phyloP scores from a whole-genome alignment of 1,139 yeast genomes.

The Yamadazyma siamensis region DNA sequence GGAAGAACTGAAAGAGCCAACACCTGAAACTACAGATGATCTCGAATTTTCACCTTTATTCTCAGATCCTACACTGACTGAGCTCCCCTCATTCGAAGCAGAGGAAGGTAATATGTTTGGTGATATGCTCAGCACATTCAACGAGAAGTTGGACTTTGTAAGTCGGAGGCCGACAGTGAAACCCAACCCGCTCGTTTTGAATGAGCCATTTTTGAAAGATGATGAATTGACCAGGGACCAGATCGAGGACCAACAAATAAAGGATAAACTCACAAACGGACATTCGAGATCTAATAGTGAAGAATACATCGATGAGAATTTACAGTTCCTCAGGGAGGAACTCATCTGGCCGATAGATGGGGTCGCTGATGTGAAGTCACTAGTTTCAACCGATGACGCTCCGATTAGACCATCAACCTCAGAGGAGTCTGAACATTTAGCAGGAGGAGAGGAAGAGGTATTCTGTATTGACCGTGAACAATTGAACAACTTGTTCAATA shows the following conservation, averaged over 20 bases:
- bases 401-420: slow-evolving; percentile 1
- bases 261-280: slow-evolving; percentile 19
- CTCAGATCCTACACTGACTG: slow-evolving; percentile 16
- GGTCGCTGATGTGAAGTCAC: slow-evolving; percentile 11
- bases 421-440: slow-evolving; percentile 6
- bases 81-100: slow-evolving; percentile 31
- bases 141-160: slow-evolving; percentile 21
- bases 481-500: slow-evolving; percentile 25
- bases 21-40: slow-evolving; percentile 2
- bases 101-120: slow-evolving; percentile 29
- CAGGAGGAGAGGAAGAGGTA: slow-evolving; percentile 14
- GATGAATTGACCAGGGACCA: slow-evolving; percentile 44
- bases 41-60: too few species aligned
- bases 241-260: slow-evolving; percentile 38
- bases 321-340: slow-evolving; percentile 30
- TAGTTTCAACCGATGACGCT: slow-evolving; percentile 9
- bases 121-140: slow-evolving; percentile 30
- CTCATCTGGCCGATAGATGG: slow-evolving; percentile 29
- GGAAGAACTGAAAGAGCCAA: slow-evolving; percentile 4
- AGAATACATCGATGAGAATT: slow-evolving; percentile 34
- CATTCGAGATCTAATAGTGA: slow-evolving; percentile 17
- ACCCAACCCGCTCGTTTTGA: slow-evolving; percentile 11
- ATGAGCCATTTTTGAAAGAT: slow-evolving; percentile 38
- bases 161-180: slow-evolving; percentile 16
- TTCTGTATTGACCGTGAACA: slow-evolving; percentile 28